Evolutionary conservation across 306 rosid species (phyloP).

Genomic region (Cucumis cinereus): DNA sequence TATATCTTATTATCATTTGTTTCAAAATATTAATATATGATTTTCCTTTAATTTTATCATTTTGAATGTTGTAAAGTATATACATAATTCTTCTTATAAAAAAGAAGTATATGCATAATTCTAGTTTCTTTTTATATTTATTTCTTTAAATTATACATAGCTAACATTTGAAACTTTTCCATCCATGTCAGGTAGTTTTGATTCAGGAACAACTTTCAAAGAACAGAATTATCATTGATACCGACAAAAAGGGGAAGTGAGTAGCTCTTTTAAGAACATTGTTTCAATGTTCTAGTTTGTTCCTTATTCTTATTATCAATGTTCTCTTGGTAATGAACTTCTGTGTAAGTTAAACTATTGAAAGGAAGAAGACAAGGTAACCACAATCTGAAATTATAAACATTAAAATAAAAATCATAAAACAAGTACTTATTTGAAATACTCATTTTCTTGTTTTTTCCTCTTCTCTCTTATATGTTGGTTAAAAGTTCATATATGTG

Average conservation of each 20-base stretch:
- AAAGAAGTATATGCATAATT: background rate
- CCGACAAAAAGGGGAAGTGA: conserved; percentile 84
- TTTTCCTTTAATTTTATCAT: background rate
- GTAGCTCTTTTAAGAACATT: conserved; percentile 15
- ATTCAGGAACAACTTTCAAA: conserved; percentile 94
- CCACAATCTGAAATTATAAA: background rate
- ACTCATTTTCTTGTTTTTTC: background rate
- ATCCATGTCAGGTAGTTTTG: conserved; percentile 63
- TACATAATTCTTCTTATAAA: background rate
- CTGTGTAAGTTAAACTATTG: background rate
- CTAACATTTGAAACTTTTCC: background rate
- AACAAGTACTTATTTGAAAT: background rate
- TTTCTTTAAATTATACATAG: background rate
- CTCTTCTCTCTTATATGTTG: background rate
- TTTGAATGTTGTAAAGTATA: background rate
- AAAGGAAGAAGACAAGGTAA: too few relatives aligned
- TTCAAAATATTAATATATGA: background rate
- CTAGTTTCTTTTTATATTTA: background rate
- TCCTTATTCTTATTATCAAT: conserved; percentile 2
- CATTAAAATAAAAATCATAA: background rate
- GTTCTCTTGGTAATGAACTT: background rate
- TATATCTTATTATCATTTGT: background rate
- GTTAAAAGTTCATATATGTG: conserved; percentile 7
- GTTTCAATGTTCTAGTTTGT: background rate
- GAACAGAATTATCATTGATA: conserved; percentile 80